Conservation (phyloP, 2,329 filamentous ascomycete species). For the Talaromyces sp. region DNA sequence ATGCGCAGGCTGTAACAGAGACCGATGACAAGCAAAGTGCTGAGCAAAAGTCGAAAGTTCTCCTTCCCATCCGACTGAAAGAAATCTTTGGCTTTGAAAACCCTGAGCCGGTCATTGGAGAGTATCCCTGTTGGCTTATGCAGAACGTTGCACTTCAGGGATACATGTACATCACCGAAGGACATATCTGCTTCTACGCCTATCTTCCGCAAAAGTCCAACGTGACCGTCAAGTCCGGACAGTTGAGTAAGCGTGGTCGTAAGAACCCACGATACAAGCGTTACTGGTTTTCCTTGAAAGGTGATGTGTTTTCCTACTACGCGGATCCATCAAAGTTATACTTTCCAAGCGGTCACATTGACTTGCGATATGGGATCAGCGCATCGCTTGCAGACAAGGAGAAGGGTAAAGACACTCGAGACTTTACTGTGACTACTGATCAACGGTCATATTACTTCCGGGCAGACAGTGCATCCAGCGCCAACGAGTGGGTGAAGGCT, state of each 20-base stretch:
- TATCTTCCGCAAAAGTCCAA: conserved; percentile 91
- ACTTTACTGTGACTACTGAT: conserved; percentile 78
- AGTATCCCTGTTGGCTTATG: conserved; percentile 90
- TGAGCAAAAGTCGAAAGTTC: conserved; percentile 48
- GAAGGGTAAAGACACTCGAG: conserved; percentile 65
- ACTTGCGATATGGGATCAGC: conserved; percentile 85
- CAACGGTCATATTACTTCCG: conserved; percentile 81
- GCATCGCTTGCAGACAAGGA: conserved; percentile 74
- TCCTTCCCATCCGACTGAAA: conserved; percentile 68
- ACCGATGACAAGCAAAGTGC: conserved; percentile 39
- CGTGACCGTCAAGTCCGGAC: conserved; percentile 77
- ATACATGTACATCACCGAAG: conserved; percentile 90
- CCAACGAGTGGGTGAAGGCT: conserved; percentile 94
- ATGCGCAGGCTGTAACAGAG: conserved; percentile 14
- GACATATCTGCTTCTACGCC: conserved; percentile 94
- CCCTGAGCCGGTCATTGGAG: conserved; percentile 79
- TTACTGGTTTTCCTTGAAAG: conserved; percentile 91
- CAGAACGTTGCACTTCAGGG: conserved; percentile 90
- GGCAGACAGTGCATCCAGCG: conserved; percentile 81
- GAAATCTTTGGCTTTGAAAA: conserved; percentile 82
- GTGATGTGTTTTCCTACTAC: conserved; percentile 88
- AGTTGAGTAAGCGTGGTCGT: conserved; percentile 81
- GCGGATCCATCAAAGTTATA: conserved; percentile 79
- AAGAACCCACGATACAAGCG: conserved; percentile 83
- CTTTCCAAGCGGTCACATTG: conserved; percentile 87